Percentiles rank a stretch among this genome's conserved stretches.
phyloP scores from a whole-genome alignment of 805 yeast genomes.

The Scheffersomyces stipitis region DNA sequence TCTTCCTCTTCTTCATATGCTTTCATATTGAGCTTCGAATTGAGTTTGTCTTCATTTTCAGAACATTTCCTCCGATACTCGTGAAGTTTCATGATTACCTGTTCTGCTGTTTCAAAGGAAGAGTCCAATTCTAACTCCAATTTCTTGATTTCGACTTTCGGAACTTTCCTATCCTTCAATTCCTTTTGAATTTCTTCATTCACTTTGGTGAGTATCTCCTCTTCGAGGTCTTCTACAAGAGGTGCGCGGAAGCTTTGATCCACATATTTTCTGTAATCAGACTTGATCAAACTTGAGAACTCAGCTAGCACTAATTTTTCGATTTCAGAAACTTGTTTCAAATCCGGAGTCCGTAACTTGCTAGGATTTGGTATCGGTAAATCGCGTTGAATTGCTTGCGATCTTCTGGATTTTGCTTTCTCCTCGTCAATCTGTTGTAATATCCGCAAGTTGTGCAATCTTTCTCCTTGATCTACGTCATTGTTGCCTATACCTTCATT shows the following conservation, averaged over 20 bases:
- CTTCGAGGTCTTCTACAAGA: constrained; percentile 31
- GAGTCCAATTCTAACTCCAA: constrained; percentile 11
- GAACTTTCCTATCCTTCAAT: background rate
- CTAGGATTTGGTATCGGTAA: constrained; percentile 41
- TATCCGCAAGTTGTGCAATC: constrained; percentile 19
- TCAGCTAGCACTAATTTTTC: constrained; percentile 29
- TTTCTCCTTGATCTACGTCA: constrained; percentile 22
- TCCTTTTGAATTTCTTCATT: constrained; percentile 16
- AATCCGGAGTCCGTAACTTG: constrained; percentile 1
- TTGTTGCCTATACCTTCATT: background rate
- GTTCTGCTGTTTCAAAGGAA: constrained; percentile 14
- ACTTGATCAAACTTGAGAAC: constrained; percentile 33
- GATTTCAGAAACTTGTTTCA: constrained; percentile 3
- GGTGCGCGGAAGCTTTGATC: constrained; percentile 17
- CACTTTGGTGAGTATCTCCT: constrained; percentile 19
- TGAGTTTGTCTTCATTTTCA: constrained; percentile 1
- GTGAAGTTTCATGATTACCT: constrained; percentile 16
- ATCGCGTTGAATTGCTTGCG: constrained; percentile 47
- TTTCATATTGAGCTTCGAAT: constrained; percentile 2
- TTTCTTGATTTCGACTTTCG: background rate
- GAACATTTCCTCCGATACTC: constrained; percentile 10
- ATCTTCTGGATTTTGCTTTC: constrained; percentile 35
- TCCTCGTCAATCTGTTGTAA: constrained; percentile 26
- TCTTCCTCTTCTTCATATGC: constrained; percentile 5
- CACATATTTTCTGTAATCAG: constrained; percentile 39